These are phyloP conservation scores for Vigna reflexopilosa DNA, from an alignment of 306 rosid species.

Conservation along the genomic window DNA sequence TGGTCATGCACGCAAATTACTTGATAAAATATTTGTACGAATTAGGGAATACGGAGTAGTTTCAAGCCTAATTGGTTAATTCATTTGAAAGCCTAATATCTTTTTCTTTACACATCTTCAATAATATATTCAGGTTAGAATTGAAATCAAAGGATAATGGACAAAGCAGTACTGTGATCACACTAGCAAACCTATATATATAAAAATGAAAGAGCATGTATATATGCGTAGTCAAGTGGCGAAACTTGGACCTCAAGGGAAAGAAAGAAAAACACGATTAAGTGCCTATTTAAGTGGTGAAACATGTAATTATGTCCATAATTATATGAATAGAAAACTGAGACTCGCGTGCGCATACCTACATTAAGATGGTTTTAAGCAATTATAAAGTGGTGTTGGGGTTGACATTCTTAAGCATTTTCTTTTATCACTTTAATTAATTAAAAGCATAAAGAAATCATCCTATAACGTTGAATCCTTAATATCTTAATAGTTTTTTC, in stretches of 20 bases:
- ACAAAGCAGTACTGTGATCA: slow-evolving; percentile 23
- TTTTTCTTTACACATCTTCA: background rate
- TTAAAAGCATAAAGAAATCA: slow-evolving; percentile 46
- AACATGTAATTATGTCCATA: slow-evolving; percentile 51
- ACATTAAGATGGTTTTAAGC: slow-evolving; percentile 33
- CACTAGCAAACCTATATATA: slow-evolving; percentile 28
- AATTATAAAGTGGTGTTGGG: slow-evolving; percentile 38
- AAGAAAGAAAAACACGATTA: background rate
- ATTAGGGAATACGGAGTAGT: background rate
- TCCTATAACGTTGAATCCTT: slow-evolving; percentile 31
- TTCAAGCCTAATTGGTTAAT: background rate
- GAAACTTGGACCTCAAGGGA: background rate
- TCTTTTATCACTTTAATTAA: slow-evolving; percentile 45
- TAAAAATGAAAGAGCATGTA: no score
- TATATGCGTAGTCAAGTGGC: slow-evolving; percentile 29
- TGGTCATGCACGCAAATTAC: background rate
- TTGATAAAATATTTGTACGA: background rate
- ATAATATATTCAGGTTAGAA: slow-evolving; percentile 15
- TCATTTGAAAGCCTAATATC: no score
- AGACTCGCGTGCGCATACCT: slow-evolving; percentile 60
- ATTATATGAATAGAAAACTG: slow-evolving; percentile 57
- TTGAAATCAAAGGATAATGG: slow-evolving; percentile 23
- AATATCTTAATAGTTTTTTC: slow-evolving; percentile 39
- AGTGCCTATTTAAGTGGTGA: slow-evolving; percentile 39
- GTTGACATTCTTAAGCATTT: slow-evolving; percentile 58